Percentiles rank a stretch among this genome's conserved stretches.
Conservation (phyloP, 2,329 filamentous ascomycete species). For the Penicillium sp. region DNA sequence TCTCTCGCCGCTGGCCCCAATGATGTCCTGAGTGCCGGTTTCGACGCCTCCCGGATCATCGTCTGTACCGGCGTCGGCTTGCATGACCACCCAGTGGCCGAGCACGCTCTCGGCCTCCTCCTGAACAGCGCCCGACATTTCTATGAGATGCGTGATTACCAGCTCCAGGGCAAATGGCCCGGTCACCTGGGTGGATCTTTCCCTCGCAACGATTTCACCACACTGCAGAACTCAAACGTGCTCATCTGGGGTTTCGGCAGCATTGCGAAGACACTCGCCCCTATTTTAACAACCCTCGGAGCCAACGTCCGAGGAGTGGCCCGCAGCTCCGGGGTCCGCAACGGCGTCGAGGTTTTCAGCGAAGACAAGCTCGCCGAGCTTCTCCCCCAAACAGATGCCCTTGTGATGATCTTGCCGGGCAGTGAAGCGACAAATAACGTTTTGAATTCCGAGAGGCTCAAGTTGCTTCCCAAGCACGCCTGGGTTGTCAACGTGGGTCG, state of each 20-base stretch:
- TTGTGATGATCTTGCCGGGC: constrained; percentile 65
- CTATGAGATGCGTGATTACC: constrained; percentile 56
- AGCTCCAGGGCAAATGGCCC: constrained; percentile 56
- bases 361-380: constrained; percentile 54
- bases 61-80: constrained; percentile 61
- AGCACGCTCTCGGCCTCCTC: constrained; percentile 56
- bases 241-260: constrained; percentile 64
- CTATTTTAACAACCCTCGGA: constrained; percentile 53
- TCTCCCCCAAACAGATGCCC: constrained; percentile 56
- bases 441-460: constrained; percentile 52
- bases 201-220: constrained; percentile 55
- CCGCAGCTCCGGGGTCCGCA: constrained; percentile 52
- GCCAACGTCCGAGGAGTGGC: constrained; percentile 58
- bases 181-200: constrained; percentile 58
- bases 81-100: constrained; percentile 61
- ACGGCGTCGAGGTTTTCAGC: constrained; percentile 54
- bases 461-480: constrained; percentile 51
- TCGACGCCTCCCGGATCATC: constrained; percentile 49
- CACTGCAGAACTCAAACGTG: constrained; percentile 56
- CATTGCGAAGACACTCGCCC: constrained; percentile 59
- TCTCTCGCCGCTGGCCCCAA: constrained; percentile 63
- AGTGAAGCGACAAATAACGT: constrained; percentile 54
- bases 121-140: constrained; percentile 49
- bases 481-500: constrained; percentile 25
- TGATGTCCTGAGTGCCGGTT: constrained; percentile 59